phyloP scores from a whole-genome alignment of 257 asterid genomes.

The Apocynum venetum region DNA sequence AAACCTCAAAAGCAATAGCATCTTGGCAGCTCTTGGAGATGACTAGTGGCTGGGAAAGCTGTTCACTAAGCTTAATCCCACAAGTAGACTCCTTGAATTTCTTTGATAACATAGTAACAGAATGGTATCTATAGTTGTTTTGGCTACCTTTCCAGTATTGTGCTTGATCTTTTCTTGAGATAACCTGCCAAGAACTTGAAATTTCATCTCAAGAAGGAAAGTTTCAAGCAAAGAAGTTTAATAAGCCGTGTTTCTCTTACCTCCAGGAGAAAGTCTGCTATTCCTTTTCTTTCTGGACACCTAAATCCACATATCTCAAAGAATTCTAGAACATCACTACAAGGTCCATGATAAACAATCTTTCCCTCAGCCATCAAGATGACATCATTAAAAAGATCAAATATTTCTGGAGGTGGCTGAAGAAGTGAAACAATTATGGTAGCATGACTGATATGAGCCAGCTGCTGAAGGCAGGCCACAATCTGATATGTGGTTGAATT shows the following conservation, averaged over 20 bases:
- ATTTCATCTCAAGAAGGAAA: background rate
- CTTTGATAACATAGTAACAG: conserved; percentile 32
- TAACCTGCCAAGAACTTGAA: conserved; percentile 29
- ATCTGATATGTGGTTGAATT: conserved; percentile 73
- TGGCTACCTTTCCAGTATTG: conserved; percentile 43
- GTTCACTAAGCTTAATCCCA: conserved; percentile 29
- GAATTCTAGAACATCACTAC: conserved; percentile 44
- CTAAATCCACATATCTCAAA: conserved; percentile 57
- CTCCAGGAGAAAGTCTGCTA: conserved; percentile 25
- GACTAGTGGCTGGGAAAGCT: conserved; percentile 32
- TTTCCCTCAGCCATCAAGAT: conserved; percentile 60
- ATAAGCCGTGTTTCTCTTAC: background rate
- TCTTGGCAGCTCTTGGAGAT: background rate
- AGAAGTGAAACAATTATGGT: conserved; percentile 67
- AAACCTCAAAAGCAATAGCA: background rate
- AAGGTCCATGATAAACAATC: conserved; percentile 65
- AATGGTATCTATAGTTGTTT: conserved; percentile 31
- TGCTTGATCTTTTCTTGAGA: conserved; percentile 48
- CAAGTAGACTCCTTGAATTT: conserved; percentile 29
- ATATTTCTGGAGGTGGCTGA: conserved; percentile 78
- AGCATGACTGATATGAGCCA: conserved; percentile 58
- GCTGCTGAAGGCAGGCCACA: conserved; percentile 60
- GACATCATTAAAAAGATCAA: conserved; percentile 62
- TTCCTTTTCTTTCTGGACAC: conserved; percentile 66
- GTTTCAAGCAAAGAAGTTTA: background rate